These are phyloP conservation scores for Camellia granthamiana DNA, from an alignment of 148 eudicot species.

Conservation along the genomic window DNA sequence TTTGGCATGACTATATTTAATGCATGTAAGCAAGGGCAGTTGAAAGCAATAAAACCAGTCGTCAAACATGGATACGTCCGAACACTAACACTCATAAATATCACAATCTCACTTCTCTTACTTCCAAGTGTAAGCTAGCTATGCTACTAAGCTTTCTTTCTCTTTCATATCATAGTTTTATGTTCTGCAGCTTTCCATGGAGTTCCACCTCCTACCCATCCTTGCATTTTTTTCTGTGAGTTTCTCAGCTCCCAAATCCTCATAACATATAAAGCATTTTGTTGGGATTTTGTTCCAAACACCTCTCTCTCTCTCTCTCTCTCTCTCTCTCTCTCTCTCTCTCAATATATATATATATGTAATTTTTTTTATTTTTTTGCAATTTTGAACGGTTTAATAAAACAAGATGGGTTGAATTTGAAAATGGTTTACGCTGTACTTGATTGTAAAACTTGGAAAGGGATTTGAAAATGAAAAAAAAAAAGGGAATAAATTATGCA, in stretches of 20 bases:
- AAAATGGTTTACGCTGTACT: too few relatives aligned
- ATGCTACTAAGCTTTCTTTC: neutral
- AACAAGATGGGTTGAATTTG: constrained; percentile 9
- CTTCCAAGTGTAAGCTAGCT: neutral
- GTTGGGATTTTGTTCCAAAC: neutral
- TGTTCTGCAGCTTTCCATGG: neutral
- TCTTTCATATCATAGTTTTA: neutral
- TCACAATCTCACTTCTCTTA: neutral
- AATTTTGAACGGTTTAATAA: neutral
- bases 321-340: neutral
- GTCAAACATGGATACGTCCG: neutral
- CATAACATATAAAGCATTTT: neutral
- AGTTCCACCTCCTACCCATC: constrained; percentile 11
- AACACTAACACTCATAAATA: neutral
- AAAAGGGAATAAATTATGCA: too few relatives aligned
- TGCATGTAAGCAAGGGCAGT: too few relatives aligned
- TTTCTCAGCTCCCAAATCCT: neutral
- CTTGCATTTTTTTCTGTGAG: constrained; percentile 20
- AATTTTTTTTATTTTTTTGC: neutral
- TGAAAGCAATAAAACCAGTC: too few relatives aligned
- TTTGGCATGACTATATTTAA: too few relatives aligned
- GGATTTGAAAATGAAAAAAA: too few relatives aligned
- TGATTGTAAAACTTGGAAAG: too few relatives aligned
- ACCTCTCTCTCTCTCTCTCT: constrained; percentile 19
- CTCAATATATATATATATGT: neutral